These are phyloP conservation scores for Sphaerostilbella broomeana DNA, from an alignment of 2,329 filamentous ascomycete species.

Conservation along the genomic window DNA sequence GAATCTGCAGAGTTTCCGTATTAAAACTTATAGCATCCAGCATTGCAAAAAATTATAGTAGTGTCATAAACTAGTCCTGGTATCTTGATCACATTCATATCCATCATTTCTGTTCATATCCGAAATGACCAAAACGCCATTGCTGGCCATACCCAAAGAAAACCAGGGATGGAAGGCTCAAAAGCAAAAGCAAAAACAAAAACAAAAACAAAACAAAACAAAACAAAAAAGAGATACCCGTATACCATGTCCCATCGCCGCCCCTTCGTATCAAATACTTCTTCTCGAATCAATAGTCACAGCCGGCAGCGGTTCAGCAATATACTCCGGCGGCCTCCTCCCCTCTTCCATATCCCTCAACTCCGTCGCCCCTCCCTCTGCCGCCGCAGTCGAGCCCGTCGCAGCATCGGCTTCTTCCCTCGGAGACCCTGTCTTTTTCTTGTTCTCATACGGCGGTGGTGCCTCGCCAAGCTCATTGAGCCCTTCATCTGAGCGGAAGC, in stretches of 20 bases:
- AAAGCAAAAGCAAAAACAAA: no score
- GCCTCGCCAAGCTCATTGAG: slow-evolving; percentile 58
- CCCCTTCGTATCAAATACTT: background rate
- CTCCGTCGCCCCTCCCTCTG: slow-evolving; percentile 12
- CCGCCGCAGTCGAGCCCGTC: background rate
- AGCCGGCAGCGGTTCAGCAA: slow-evolving; percentile 20
- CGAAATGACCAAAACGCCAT: slow-evolving; percentile 3
- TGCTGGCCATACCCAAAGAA: background rate
- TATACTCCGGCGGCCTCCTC: slow-evolving; percentile 24
- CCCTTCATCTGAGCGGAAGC: slow-evolving; percentile 41
- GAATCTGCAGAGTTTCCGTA: no score
- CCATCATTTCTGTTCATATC: no score
- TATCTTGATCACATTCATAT: no score
- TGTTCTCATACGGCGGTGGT: slow-evolving; percentile 53
- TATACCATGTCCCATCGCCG: background rate
- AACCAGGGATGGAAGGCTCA: no score
- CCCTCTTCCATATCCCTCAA: slow-evolving; percentile 23
- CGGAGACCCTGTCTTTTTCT: slow-evolving; percentile 23
- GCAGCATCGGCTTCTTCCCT: slow-evolving; percentile 15
- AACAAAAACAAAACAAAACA: no score
- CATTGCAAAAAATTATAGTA: no score
- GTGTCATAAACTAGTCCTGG: no score
- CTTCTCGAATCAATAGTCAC: slow-evolving; percentile 16
- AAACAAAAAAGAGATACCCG: no score
- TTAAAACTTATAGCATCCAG: no score